Base-by-base conservation (phyloP, 768 basidiomycete genomes). In the Trametes punicea region DNA sequence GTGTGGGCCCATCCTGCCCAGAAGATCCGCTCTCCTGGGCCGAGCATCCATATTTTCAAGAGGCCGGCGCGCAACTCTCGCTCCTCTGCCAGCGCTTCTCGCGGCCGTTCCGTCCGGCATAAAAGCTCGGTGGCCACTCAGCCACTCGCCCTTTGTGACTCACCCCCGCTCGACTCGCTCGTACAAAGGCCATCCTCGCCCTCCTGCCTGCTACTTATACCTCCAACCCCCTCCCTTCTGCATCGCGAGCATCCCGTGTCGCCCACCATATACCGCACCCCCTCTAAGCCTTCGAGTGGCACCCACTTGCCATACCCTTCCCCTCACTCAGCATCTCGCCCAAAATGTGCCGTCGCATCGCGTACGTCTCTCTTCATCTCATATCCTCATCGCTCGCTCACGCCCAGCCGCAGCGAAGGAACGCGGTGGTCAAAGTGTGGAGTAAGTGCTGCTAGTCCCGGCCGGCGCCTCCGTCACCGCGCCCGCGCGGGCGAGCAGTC, bases 341-440 rank as follows among this genome's bases (percentile, higher is more conserved):
- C 39, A 41, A 39, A 59, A 90, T 90, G 88, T 90, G 88, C 69
- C 81, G 75, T 75, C 82, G 82, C 71, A 76, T 89, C 70, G 85
- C 88, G 88, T 90, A 73, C 65, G 87, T 80, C 52, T 21, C 34
- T 48, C 26, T 10, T 51, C 40, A 62, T 34, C 49, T 20, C 46
- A 33, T 16, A 18, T 23, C 16, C 23, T 25, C 49, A 23, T 25
- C 61, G 25, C 36, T 46, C 39, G 44, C 64, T 60, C 25, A 63
- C 53, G 44, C 51, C 46, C 36, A 56, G 55, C 55, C 52, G 23
- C 69, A 89, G 88, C 57, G 81, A 88, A 79, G 88, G 88, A 70
- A 90, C 88, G 18, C 81, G 80, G 21, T 90, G 88, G 88, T 71
- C 75, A 51, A 78, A 75, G 57, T 90, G 88, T 69, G 83, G 84